Conservation (phyloP, 495 filamentous ascomycete genomes). For the Thermothielavioides terrestris region DNA sequence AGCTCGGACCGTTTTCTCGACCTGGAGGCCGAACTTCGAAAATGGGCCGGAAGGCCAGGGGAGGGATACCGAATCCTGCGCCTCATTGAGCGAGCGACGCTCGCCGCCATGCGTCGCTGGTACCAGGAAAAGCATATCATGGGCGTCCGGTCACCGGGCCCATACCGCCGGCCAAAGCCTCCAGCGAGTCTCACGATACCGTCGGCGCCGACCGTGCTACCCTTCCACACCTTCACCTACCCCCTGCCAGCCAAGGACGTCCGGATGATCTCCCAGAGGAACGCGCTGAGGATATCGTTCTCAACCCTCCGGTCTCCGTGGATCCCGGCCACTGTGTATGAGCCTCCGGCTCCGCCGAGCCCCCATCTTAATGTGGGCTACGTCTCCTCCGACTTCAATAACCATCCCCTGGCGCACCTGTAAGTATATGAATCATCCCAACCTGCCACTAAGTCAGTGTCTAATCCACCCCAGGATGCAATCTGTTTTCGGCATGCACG, state of each 20-base stretch:
- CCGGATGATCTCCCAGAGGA: slow-evolving; percentile 89
- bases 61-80: slow-evolving; percentile 85
- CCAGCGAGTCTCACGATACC: slow-evolving; percentile 71
- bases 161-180: slow-evolving; percentile 67
- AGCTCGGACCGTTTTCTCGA: slow-evolving; percentile 22
- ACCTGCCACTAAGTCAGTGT: neutral
- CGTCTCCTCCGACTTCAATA: slow-evolving; percentile 98
- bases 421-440: slow-evolving; percentile 28
- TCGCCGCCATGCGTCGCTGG: slow-evolving; percentile 71
- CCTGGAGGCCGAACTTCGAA: slow-evolving; percentile 40
- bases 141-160: slow-evolving; percentile 46
- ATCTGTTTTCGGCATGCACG: slow-evolving; percentile 91
- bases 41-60: slow-evolving; percentile 71
- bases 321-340: slow-evolving; percentile 73
- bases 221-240: slow-evolving; percentile 98
- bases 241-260: slow-evolving; percentile 90
- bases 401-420: slow-evolving; percentile 91
- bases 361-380: slow-evolving; percentile 88
- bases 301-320: slow-evolving; percentile 79
- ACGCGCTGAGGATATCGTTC: slow-evolving; percentile 85
- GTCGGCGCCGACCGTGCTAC: slow-evolving; percentile 86
- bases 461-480: slow-evolving; percentile 60
- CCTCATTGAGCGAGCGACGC: slow-evolving; percentile 75
- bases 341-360: slow-evolving; percentile 71
- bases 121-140: slow-evolving; percentile 76